A percentile compares a stretch with the other conserved stretches of the same genome.
phyloP scores from a whole-genome alignment of 352 stramenopile genomes.

The Thalassiosira hispida region DNA sequence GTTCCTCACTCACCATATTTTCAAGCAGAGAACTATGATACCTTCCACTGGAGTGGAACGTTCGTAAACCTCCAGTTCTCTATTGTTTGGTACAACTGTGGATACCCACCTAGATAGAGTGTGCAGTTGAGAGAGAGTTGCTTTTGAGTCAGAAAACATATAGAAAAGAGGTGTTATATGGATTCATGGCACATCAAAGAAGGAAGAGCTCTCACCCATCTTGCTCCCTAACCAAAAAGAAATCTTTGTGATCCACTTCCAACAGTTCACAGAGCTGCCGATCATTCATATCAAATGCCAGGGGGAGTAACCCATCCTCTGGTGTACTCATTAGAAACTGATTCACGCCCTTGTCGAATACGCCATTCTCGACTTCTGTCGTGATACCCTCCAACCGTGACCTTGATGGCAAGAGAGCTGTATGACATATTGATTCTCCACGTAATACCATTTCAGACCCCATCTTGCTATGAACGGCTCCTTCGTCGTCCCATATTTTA shows the following conservation, averaged over 20 bases:
- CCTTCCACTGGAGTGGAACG: conserved; percentile 23
- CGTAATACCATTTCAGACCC: conserved; percentile 17
- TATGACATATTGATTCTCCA: conserved; percentile 33
- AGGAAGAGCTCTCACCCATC: conserved; percentile 18
- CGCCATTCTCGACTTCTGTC: conserved; percentile 16
- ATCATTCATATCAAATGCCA: conserved; percentile 45
- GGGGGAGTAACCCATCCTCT: conserved; percentile 23
- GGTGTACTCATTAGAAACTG: conserved; percentile 24
- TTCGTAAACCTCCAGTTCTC: conserved; percentile 35
- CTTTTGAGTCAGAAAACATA: no score
- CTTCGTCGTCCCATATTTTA: conserved; percentile 12
- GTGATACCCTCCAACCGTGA: conserved; percentile 36
- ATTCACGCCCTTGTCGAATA: conserved; percentile 26
- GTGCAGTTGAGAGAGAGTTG: no score
- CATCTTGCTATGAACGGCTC: conserved; percentile 7
- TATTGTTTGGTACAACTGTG: conserved; percentile 43
- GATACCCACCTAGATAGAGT: conserved; percentile 11
- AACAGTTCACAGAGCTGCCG: conserved; percentile 31
- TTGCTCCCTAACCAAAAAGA: conserved; percentile 40
- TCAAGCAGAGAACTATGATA: conserved; percentile 48
- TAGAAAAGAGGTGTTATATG: no score
- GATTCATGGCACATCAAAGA: no score
- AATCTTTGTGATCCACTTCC: conserved; percentile 50
- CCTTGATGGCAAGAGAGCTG: conserved; percentile 31
- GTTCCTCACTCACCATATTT: conserved; percentile 16